phyloP scores from a whole-genome alignment of 306 rosid species.

The Echinosophora koreensis region DNA sequence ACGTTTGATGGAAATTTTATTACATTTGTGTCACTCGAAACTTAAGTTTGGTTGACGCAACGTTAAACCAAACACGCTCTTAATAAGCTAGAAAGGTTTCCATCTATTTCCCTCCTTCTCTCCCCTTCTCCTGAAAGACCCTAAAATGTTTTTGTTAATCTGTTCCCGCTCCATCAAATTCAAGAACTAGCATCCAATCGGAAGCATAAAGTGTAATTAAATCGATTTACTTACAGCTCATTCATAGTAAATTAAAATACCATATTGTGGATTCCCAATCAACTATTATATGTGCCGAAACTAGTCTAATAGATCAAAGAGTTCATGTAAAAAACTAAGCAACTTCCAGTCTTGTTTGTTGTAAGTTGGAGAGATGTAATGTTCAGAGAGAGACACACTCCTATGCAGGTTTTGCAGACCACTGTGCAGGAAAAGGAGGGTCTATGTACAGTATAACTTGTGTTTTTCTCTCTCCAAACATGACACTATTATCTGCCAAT shows the following conservation, averaged over 20 bases:
- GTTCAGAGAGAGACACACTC: neutral
- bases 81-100: too few relatives aligned
- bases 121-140: too few relatives aligned
- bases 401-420: neutral
- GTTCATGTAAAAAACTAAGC: neutral
- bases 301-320: too few relatives aligned
- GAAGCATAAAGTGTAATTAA: neutral
- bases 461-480: neutral
- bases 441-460: neutral
- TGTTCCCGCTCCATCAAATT: neutral
- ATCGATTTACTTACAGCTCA: neutral
- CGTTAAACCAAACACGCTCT: too few relatives aligned
- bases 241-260: neutral
- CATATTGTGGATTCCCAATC: too few relatives aligned
- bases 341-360: neutral
- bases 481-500: neutral
- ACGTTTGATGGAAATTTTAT: too few relatives aligned
- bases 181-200: conserved; percentile 5
- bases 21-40: too few relatives aligned
- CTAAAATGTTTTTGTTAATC: neutral
- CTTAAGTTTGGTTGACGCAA: too few relatives aligned
- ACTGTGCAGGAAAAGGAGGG: too few relatives aligned
- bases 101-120: too few relatives aligned
- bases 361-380: neutral
- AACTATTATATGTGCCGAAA: too few relatives aligned